These are phyloP conservation scores for Citrus trifoliata DNA, from an alignment of 345 rosid genomes.

Conservation along the genomic window DNA sequence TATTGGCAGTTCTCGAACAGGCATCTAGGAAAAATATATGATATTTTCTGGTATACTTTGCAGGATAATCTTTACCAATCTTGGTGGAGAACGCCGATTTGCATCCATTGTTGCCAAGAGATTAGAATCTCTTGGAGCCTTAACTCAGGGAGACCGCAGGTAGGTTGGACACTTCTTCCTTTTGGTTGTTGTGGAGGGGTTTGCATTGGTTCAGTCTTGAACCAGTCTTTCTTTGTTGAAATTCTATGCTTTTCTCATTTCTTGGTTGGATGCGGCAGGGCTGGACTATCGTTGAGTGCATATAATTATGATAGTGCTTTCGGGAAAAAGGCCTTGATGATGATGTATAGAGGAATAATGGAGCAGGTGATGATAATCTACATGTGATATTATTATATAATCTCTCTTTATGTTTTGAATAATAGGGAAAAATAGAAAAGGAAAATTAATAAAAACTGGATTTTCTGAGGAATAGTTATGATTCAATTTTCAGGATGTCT, in stretches of 20 bases:
- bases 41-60: constrained; percentile 5
- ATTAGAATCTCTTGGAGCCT: constrained; percentile 93
- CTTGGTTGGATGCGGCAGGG: constrained; percentile 52
- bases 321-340: constrained; percentile 89
- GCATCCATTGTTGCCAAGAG: constrained; percentile 99
- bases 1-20: background rate
- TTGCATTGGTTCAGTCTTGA: constrained; percentile 9
- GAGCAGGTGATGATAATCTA: constrained; percentile 55
- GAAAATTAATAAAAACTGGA: constrained; percentile 6
- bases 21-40: background rate
- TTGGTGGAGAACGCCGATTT: constrained; percentile 98
- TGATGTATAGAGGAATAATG: constrained; percentile 97
- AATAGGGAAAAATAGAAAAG: background rate
- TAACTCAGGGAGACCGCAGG: constrained; percentile 99
- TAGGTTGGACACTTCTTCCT: constrained; percentile 24
- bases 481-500: constrained; percentile 61
- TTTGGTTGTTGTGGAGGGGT: constrained; percentile 5
- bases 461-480: constrained; percentile 22
- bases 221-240: background rate
- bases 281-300: constrained; percentile 91
- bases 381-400: constrained; percentile 7
- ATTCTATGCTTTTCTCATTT: constrained; percentile 13
- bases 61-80: constrained; percentile 88
- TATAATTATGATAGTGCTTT: constrained; percentile 91
- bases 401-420: background rate